Evolutionary conservation across 306 rosid genomes (phyloP), one percentile per base, ranked within the genome.

Genomic region (Chamaecrista fasciculata): DNA sequence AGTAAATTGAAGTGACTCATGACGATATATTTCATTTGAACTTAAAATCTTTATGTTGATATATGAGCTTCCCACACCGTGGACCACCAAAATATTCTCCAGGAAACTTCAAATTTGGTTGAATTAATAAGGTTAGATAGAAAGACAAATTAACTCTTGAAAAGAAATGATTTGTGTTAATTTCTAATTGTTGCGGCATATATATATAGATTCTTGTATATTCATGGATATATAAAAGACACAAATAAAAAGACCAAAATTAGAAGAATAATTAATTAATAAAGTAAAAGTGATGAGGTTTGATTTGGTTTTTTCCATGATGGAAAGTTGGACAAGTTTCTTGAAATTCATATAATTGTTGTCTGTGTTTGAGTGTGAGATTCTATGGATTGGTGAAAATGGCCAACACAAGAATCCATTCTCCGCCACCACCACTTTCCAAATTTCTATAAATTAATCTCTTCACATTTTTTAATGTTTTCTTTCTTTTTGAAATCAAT

Each of bases 371-470:
- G 11, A 64, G 69, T 11, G 39, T 64, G 67, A 56, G 42, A 55
- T 57, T 66, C 55, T 46, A 14, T 43, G 39, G 23, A 74, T 73
- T 55, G 11, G 11, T 53, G 21, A 10, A 63, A 72, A 50, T 72
- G 70, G 64, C 56, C 64, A 73, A 52, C 72, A 28, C 58, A 53
- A 64, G 65, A 63, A 73, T 73, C 44, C 71, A 42, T 23, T 31
- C 24, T 6, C 36, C 37, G 7, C 25, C 51, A 58, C 60, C 6
- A 14, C 21, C 46, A 4, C 71, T 62, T 36, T 50, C 64, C 57
- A 24, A 12, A 39, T 40, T 63, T 73, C 57, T 26, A 73, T n/a
- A n/a, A n/a, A n/a, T n/a, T n/a, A n/a, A n/a, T n/a, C n/a, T n/a
- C n/a, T n/a, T n/a, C n/a, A n/a, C n/a, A n/a, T n/a, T n/a, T n/a